Percentiles rank a stretch among this genome's conserved stretches.
Conservation (phyloP, 305 asterid genomes). For the Fraxinus angustifolia region DNA sequence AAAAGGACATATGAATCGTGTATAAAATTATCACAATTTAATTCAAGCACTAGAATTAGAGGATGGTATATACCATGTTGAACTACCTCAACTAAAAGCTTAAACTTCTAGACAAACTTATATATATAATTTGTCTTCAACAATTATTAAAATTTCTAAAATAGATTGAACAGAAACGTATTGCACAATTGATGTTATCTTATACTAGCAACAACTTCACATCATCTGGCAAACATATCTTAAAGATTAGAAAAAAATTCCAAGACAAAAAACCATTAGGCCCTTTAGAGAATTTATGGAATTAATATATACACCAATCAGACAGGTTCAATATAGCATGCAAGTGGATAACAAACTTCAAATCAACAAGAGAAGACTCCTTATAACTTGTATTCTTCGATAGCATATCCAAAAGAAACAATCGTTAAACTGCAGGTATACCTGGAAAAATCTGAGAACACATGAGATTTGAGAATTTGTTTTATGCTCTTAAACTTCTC, state of each 20-base stretch:
- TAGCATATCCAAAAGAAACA: constrained; percentile 10
- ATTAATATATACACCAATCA: constrained; percentile 5
- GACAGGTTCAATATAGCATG: not conserved
- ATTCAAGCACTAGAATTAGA: not conserved
- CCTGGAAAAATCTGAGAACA: constrained; percentile 97
- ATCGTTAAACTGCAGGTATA: constrained; percentile 25
- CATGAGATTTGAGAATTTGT: constrained; percentile 87
- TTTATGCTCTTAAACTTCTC: constrained; percentile 92
- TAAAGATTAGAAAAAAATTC: not conserved
- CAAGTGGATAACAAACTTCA: constrained; percentile 12
- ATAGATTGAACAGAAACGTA: not conserved
- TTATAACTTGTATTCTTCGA: not conserved
- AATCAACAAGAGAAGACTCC: constrained; percentile 1
- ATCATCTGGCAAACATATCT: not conserved
- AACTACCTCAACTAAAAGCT: not conserved
- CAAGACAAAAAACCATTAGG: not conserved
- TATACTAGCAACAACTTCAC: not conserved
- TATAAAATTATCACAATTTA: not conserved
- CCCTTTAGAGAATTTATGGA: not conserved
- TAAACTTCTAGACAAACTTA: not conserved
- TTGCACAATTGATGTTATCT: not conserved
- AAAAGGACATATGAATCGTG: not conserved
- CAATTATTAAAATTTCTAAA: not conserved
- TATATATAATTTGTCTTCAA: not conserved
- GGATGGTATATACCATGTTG: not conserved